Conservation (phyloP, 345 rosid species). For the Nephelium lappaceum region DNA sequence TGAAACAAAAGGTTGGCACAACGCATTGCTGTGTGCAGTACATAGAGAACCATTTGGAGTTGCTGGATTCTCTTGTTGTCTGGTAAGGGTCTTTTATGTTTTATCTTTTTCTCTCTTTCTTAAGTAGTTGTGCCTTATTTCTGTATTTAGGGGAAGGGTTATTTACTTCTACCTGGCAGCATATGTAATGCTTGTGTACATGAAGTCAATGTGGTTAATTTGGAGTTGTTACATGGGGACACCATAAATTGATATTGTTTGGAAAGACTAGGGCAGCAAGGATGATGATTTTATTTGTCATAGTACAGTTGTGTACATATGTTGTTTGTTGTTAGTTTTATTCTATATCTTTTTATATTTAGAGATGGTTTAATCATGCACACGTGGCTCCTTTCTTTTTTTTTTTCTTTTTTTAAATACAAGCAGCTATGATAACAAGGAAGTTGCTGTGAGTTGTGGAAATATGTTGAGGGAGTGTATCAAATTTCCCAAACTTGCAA, state of each 20-base stretch:
- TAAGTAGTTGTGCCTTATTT: neutral
- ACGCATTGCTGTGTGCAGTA: slow-evolving; percentile 69
- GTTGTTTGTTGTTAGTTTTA: neutral
- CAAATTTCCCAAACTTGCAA: slow-evolving; percentile 86
- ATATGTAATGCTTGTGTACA: neutral
- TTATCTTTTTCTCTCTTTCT: neutral
- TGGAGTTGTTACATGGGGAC: neutral
- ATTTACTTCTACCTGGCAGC: neutral
- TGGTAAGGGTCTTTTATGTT: slow-evolving; percentile 43
- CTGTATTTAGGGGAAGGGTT: neutral
- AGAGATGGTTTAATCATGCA: neutral
- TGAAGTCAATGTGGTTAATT: neutral
- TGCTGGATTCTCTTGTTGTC: slow-evolving; percentile 83
- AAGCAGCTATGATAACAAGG: slow-evolving; percentile 94
- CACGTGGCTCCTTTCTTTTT: slow-evolving; percentile 10
- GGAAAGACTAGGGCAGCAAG: neutral
- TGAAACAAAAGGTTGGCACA: slow-evolving; percentile 81
- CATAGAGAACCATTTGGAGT: slow-evolving; percentile 80
- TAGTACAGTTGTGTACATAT: neutral
- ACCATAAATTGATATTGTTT: neutral
- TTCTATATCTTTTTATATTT: neutral
- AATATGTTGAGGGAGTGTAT: slow-evolving; percentile 95
- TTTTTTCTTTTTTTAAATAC: too few species aligned
- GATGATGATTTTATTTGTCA: slow-evolving; percentile 1
- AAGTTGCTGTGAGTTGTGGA: slow-evolving; percentile 89